phyloP scores from a whole-genome alignment of 1,139 yeast genomes.

The Casaregolazyma suthepensis region DNA sequence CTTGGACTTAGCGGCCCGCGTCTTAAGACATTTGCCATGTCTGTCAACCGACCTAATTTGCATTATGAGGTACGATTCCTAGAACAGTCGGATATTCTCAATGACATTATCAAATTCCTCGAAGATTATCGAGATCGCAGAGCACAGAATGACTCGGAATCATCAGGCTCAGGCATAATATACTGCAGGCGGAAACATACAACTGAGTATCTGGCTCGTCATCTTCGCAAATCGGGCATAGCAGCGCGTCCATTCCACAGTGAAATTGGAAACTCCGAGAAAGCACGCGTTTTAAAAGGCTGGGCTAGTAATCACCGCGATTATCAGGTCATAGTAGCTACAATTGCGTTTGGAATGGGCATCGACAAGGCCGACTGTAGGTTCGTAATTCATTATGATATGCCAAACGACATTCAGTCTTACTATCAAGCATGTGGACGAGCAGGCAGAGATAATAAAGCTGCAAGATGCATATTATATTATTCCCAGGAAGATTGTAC shows the following conservation, averaged over 20 bases:
- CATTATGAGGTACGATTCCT: slow-evolving; percentile 63
- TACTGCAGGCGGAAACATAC: slow-evolving; percentile 87
- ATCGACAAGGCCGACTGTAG: slow-evolving; percentile 90
- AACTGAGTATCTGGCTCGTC: slow-evolving; percentile 74
- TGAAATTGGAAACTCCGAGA: slow-evolving; percentile 76
- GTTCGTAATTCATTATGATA: slow-evolving; percentile 74
- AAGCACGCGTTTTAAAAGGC: slow-evolving; percentile 58
- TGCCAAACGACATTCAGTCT: slow-evolving; percentile 83
- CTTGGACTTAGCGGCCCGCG: slow-evolving; percentile 36
- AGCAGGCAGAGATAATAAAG: slow-evolving; percentile 87
- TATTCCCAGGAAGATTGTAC: slow-evolving; percentile 35
- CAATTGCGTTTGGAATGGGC: slow-evolving; percentile 96
- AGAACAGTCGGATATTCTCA: slow-evolving; percentile 49
- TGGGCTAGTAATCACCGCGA: slow-evolving; percentile 73
- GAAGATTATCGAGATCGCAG: slow-evolving; percentile 46
- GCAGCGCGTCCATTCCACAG: slow-evolving; percentile 82
- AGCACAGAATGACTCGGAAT: slow-evolving; percentile 6
- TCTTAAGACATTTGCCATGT: slow-evolving; percentile 40
- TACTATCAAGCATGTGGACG: slow-evolving; percentile 93
- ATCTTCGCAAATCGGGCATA: slow-evolving; percentile 55
- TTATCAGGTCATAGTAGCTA: slow-evolving; percentile 44
- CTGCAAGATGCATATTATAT: slow-evolving; percentile 72
- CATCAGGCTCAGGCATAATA: slow-evolving; percentile 65
- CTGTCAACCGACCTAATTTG: slow-evolving; percentile 85
- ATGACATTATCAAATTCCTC: slow-evolving; percentile 44